Evolutionary conservation across 2,329 filamentous ascomycete species (phyloP), one percentile per base, ranked within the genome.

Genomic region (Neofusicoccum ribis): DNA sequence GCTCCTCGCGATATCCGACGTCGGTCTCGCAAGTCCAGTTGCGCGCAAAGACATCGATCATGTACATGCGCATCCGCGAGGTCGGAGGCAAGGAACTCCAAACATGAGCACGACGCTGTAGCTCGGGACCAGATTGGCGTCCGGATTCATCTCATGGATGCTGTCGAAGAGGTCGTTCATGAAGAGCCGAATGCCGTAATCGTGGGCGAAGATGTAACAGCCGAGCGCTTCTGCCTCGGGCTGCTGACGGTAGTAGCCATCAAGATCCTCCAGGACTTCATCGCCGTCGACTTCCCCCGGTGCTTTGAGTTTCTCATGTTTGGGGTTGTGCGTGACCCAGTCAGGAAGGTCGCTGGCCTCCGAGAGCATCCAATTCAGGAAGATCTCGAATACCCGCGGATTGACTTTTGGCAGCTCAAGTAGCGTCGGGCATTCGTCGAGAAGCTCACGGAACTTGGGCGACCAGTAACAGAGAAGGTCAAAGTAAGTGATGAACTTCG

Each of bases 91-190:
- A 12, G 14, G 15, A 12, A 1, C 41, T 12, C 34, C 44, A 62
- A n/a, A 43, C 31, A 31, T 51, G 9, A 51, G 37, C 14, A 62
- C 46, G 12, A 62, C 20, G 36, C 59, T 62, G 47, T 62, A 62
- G 47, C 46, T 50, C 4, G 59, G 59, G 15, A 62, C 44, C 2
- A 51, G 23, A 34, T 34, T 4, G n/a, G 36, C 34, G 20, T 31
- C 12, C 0, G 34, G 20, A 11, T 51, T 50, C 46, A 59, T 43
- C 36, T 58, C 63, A 12, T 27, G 36, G 9, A 64, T 41, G 52
- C 51, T 43, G 34, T 64, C 63, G 20, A 64, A 59, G n/a, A 43
- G 51, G 15, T 64, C 63, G 23, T 64, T 64, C 50, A 36, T 36
- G 23, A 58, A 59, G 5, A 20, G 51, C 11, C 52, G 51, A 17